Evolutionary conservation across 805 yeast species (phyloP).

Genomic region (Ogataea neopini): DNA sequence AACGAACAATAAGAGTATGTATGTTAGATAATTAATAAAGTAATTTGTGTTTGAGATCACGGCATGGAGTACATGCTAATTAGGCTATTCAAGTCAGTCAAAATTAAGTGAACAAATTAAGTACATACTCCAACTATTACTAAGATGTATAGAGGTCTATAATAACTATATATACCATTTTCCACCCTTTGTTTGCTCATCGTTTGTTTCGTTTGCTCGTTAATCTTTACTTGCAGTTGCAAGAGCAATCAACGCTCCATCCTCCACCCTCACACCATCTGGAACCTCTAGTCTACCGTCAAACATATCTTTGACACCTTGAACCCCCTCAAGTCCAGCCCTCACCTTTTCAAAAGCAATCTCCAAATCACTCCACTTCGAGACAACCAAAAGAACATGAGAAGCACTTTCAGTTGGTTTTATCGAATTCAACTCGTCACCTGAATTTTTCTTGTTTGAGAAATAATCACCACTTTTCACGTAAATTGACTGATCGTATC

Average conservation of each 20-base stretch:
- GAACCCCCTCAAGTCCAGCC: conserved; percentile 51
- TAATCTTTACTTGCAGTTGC: no score
- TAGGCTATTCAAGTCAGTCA: no score
- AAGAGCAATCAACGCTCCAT: conserved; percentile 62
- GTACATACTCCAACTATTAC: no score
- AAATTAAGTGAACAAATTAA: no score
- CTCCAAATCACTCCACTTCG: conserved; percentile 60
- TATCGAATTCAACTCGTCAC: conserved; percentile 4
- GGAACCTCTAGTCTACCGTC: conserved; percentile 60
- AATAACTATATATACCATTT: no score
- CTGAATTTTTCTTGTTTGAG: conserved; percentile 31
- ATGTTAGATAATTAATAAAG: background rate
- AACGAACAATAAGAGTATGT: background rate
- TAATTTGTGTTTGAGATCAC: background rate
- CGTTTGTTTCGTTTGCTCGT: no score
- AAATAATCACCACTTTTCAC: conserved; percentile 69
- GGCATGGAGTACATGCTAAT: no score
- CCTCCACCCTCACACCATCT: conserved; percentile 63
- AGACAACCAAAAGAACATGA: conserved; percentile 54
- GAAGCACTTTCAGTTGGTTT: conserved; percentile 2
- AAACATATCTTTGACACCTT: conserved; percentile 61
- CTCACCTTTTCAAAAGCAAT: conserved; percentile 54
- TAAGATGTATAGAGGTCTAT: no score
- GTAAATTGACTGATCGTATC: conserved; percentile 68
- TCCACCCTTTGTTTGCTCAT: no score